These are phyloP conservation scores for Penicillium odoratum DNA, from an alignment of 495 filamentous ascomycete genomes.

Conservation along the genomic window DNA sequence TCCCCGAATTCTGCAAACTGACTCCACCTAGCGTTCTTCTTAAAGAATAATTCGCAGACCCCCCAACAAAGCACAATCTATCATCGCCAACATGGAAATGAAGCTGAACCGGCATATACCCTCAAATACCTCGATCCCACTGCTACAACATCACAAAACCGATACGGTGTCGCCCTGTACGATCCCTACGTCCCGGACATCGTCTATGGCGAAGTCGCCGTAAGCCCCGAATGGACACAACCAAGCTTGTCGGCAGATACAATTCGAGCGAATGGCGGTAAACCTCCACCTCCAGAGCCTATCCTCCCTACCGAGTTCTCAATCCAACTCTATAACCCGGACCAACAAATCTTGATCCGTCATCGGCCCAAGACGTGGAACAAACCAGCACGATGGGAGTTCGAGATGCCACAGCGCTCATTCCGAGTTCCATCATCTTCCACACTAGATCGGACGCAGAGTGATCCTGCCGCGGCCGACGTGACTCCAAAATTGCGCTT, in stretches of 20 bases:
- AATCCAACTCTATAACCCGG: constrained; percentile 91
- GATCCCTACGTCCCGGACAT: constrained; percentile 80
- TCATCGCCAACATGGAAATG: constrained; percentile 76
- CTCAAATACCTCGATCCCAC: constrained; percentile 73
- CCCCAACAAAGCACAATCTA: constrained; percentile 63
- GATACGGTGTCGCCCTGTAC: constrained; percentile 81
- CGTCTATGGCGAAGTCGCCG: constrained; percentile 82
- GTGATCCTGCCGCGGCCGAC: constrained; percentile 64
- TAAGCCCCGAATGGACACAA: constrained; percentile 80
- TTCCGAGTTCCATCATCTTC: constrained; percentile 79
- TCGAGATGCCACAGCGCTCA: constrained; percentile 84
- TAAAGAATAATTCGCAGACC: constrained; percentile 49
- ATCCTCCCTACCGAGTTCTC: constrained; percentile 75
- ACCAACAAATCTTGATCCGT: constrained; percentile 73
- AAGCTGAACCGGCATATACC: constrained; percentile 74
- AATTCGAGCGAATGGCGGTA: constrained; percentile 69
- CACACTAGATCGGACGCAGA: constrained; percentile 71
- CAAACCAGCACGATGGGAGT: constrained; percentile 78
- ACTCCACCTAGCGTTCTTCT: constrained; percentile 59
- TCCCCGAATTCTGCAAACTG: constrained; percentile 32
- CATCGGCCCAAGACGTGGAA: constrained; percentile 75
- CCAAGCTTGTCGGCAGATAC: constrained; percentile 78
- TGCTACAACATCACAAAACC: constrained; percentile 67
- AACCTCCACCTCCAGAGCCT: constrained; percentile 69
- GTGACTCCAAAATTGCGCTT: constrained; percentile 80